phyloP scores from a whole-genome alignment of 2,329 filamentous ascomycete genomes.

The Phaeophleospora eucalypticola region DNA sequence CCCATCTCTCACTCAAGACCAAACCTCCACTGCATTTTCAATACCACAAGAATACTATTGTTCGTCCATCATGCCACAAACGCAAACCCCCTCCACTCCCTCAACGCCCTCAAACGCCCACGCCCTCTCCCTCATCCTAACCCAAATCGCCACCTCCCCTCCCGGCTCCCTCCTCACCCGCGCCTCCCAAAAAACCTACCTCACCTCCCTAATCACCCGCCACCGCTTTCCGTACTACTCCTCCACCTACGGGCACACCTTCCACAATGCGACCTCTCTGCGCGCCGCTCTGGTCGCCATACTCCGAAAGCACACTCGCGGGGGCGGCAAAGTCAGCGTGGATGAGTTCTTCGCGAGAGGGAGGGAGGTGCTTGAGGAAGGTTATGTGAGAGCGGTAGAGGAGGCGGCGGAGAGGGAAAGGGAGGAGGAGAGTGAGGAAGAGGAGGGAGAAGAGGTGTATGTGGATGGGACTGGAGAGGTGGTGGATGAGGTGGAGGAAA shows the following conservation, averaged over 20 bases:
- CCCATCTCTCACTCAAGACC: too few relatives aligned
- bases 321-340: neutral
- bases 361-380: constrained; percentile 4
- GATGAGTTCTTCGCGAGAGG: constrained; percentile 8
- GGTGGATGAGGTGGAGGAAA: neutral
- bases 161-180: neutral
- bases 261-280: constrained; percentile 6
- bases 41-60: too few relatives aligned
- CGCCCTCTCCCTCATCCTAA: constrained; percentile 1
- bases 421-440: neutral
- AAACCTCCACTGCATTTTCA: too few relatives aligned
- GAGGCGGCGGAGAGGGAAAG: neutral
- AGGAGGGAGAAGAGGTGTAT: constrained; percentile 1
- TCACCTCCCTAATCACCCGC: neutral
- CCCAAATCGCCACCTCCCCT: neutral
- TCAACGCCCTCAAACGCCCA: constrained; percentile 1
- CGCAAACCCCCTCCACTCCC: too few relatives aligned
- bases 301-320: neutral
- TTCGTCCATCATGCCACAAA: too few relatives aligned
- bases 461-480: constrained; percentile 2
- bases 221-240: constrained; percentile 7
- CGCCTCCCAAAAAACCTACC: constrained; percentile 1
- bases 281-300: constrained; percentile 3
- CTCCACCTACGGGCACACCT: constrained; percentile 6
- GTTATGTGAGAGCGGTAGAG: constrained; percentile 3